A percentile compares a stretch with the other conserved stretches of the same genome.
These are phyloP conservation scores for Dothideomycetes sp. DNA, from an alignment of 2,329 filamentous ascomycete genomes.

Conservation along the genomic window DNA sequence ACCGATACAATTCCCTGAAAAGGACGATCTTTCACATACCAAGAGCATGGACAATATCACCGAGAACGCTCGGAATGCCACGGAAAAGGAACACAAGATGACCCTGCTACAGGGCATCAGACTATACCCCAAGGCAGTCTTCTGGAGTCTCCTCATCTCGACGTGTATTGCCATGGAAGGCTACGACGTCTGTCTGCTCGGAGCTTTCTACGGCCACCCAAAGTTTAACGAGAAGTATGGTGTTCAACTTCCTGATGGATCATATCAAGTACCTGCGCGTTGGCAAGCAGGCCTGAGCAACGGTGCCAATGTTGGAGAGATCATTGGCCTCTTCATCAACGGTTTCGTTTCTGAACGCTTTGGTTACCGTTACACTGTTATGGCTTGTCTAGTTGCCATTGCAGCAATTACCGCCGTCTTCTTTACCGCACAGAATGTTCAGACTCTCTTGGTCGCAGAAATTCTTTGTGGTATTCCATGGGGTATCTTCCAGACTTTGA, in stretches of 20 bases:
- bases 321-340: constrained; percentile 39
- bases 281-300: constrained; percentile 42
- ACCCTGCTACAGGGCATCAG: constrained; percentile 63
- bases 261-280: constrained; percentile 34
- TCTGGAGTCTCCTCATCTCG: constrained; percentile 78
- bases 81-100: constrained; percentile 42
- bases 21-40: constrained; percentile 25
- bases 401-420: constrained; percentile 39
- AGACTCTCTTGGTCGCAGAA: constrained; percentile 36
- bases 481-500: constrained; percentile 41
- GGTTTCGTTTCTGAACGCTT: constrained; percentile 39
- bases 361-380: constrained; percentile 39
- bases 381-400: constrained; percentile 34
- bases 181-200: constrained; percentile 72
- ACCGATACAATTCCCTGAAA: constrained; percentile 20
- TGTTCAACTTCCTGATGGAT: constrained; percentile 29
- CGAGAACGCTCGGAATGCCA: constrained; percentile 35
- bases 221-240: constrained; percentile 41
- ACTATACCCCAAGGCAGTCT: constrained; percentile 78
- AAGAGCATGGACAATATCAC: constrained; percentile 25
- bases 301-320: constrained; percentile 38
- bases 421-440: constrained; percentile 39
- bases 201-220: constrained; percentile 60
- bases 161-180: constrained; percentile 89
- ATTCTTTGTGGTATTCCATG: constrained; percentile 40